These are phyloP conservation scores for Pseudocercospora cruenta DNA, from an alignment of 2,329 filamentous ascomycete species.

Conservation along the genomic window DNA sequence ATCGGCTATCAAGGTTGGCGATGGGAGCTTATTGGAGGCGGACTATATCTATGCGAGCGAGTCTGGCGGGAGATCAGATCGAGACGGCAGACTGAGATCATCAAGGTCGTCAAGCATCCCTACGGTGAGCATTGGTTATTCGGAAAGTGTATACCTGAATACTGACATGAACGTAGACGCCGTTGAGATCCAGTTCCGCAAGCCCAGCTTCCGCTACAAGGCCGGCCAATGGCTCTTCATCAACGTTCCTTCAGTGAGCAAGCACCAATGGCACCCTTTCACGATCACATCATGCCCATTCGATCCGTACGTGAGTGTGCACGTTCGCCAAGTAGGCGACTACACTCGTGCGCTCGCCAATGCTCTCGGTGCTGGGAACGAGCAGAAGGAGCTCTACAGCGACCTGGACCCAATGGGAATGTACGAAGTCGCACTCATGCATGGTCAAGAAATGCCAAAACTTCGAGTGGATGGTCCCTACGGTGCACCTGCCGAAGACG, in stretches of 20 bases:
- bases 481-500: constrained; percentile 94
- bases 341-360: constrained; percentile 94
- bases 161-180: constrained; percentile 62
- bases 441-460: constrained; percentile 87
- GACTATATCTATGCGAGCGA: constrained; percentile 82
- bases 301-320: constrained; percentile 90
- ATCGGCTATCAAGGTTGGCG: constrained; percentile 95
- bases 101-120: constrained; percentile 91
- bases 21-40: constrained; percentile 89
- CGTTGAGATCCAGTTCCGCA: constrained; percentile 95
- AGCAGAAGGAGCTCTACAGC: constrained; percentile 88
- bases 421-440: constrained; percentile 95
- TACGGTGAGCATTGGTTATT: constrained; percentile 70
- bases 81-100: constrained; percentile 82
- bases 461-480: constrained; percentile 95
- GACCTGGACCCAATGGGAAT: constrained; percentile 90
- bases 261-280: constrained; percentile 96
- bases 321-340: constrained; percentile 95
- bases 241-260: constrained; percentile 85
- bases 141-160: constrained; percentile 28
- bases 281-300: constrained; percentile 98
- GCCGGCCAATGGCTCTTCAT: constrained; percentile 98
- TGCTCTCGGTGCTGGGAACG: constrained; percentile 85
- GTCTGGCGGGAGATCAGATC: constrained; percentile 89
- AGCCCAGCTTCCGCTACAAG: constrained; percentile 97